Base-by-base conservation (phyloP, 2,329 filamentous ascomycete species). In the Neonectria coccinea region DNA sequence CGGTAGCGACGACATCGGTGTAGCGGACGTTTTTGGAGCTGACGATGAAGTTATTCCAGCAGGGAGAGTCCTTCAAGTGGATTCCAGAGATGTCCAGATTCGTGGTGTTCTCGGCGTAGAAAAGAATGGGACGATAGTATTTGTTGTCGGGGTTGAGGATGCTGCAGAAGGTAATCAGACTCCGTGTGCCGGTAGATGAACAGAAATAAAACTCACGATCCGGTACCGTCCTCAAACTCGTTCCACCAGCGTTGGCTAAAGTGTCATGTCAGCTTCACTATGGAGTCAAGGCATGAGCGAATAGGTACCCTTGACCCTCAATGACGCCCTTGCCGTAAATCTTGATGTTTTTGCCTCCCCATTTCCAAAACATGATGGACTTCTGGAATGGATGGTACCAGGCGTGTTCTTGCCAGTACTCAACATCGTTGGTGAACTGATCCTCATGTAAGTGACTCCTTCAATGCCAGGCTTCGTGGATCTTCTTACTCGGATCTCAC, bases 1-100 rank as follows among this genome's bases (percentile, higher is more conserved):
- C 84, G 12, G 86, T 86, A 56, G 86, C 85, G 22, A 83, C 80
- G 7, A 89, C 80, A 61, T 87, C 79, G 42, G 84, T 82, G 60
- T 86, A 87, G 2, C 81, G 79, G 54, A 88, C 77, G 64, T 87
- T 84, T 72, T 87, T 78, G 48, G 80, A 87, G 33, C 83, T 83
- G 14, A 89, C 85, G 39, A 89, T 79, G 68, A 89, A 89, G 71
- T 87, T 90, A 2, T 84, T 88, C 87, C 88, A 89, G 78, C 86
- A 88, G 1, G 88, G 87, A 0, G 86, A 88, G 73, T 88, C 85
- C 64, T 88, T 84, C 69, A 89, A 82, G 16, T 85, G 83, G 57
- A 89, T 87, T 1, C 88, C 88, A 39, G 85, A 82, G 5, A 89
- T 81, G 4, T 81, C 81, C 2, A 89, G 74, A 22, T 87, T 84